Base-by-base conservation (phyloP, 1,284 basidiomycete genomes). In the Marasmius sp. region DNA sequence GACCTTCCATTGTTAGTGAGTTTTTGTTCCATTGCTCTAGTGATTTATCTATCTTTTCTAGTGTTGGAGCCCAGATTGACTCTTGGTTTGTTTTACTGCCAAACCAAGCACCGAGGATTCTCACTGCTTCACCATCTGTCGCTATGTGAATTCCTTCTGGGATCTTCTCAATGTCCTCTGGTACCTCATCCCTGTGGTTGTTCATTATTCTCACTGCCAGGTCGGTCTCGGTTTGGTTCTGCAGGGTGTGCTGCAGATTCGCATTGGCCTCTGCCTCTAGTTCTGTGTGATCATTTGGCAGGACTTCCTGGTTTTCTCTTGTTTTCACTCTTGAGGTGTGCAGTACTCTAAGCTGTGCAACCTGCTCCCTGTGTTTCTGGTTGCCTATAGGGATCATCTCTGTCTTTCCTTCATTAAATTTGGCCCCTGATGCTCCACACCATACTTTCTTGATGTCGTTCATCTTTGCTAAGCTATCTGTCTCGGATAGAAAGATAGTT, bases 391-490 rank as follows among this genome's bases (percentile, higher is more conserved):
- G 69, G 0, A 69, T 58, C 0, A 68, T 61, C 50, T 65, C 64
- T 4, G 67, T 72, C 59, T 72, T 72, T 0, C 7, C 38, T 0
- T 66, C 53, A 53, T 70, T 70, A 56, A 71, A 71, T 37, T 67
- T 68, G 10, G 70, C 70, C 11, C 62, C 62, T 20, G 67, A 62
- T 22, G 67, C 70, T 12, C 33, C 45, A 56, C 70, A 71, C 68
- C 68, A 69, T 5, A 47, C 48, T 14, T 63, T 51, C 1, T 69
- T 61, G 36, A 67, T 64, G 0, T 37, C 9, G 45, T 56, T 12
- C 1, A 70, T 61, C 5, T 53, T 53, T 39, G 0, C 10, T 22
- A 27, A 64, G 67, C 53, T 57, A 51, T 71, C 69, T 0, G 45
- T 34, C 11, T 51, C 51, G 1, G 37, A 20, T 0, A 69, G 65